These are phyloP conservation scores for Calonectria leucothoes DNA, from an alignment of 2,329 filamentous ascomycete species.

Conservation along the genomic window DNA sequence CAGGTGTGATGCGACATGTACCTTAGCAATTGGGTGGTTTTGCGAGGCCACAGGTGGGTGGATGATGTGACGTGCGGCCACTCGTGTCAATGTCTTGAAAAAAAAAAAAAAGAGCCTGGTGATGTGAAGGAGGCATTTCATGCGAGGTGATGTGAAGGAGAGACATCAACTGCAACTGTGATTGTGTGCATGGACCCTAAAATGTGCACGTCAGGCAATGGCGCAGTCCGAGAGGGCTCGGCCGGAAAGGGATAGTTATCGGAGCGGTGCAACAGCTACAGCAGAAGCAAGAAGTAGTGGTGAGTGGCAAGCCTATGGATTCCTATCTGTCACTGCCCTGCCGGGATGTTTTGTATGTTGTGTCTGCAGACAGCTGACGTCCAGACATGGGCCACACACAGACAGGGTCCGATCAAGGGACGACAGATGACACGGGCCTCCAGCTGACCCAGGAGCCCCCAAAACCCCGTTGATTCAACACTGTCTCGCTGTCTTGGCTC, in stretches of 20 bases:
- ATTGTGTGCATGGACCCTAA: neutral
- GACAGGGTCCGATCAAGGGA: constrained; percentile 9
- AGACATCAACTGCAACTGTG: constrained; percentile 10
- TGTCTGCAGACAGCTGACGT: constrained; percentile 11
- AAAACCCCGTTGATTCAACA: constrained; percentile 14
- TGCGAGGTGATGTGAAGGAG: constrained; percentile 13
- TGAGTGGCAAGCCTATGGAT: constrained; percentile 1
- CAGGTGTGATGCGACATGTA: constrained; percentile 9
- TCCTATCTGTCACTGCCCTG: constrained; percentile 11
- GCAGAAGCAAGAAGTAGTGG: neutral
- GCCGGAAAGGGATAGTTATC: neutral
- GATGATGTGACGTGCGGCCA: constrained; percentile 8
- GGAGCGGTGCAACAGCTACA: neutral
- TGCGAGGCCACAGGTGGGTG: neutral
- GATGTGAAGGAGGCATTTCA: neutral
- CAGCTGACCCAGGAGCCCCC: constrained; percentile 12
- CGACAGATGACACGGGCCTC: constrained; percentile 30
- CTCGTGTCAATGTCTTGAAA: constrained; percentile 3
- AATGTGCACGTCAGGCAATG: neutral
- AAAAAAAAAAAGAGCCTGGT: too few species aligned
- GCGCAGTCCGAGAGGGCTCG: neutral
- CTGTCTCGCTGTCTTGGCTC: constrained; percentile 4
- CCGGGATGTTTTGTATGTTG: constrained; percentile 9
- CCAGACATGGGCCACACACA: neutral
- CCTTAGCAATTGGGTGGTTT: constrained; percentile 11